These are phyloP conservation scores for Rhizopogon hawkerae DNA, from an alignment of 1,284 basidiomycete species.

Conservation along the genomic window DNA sequence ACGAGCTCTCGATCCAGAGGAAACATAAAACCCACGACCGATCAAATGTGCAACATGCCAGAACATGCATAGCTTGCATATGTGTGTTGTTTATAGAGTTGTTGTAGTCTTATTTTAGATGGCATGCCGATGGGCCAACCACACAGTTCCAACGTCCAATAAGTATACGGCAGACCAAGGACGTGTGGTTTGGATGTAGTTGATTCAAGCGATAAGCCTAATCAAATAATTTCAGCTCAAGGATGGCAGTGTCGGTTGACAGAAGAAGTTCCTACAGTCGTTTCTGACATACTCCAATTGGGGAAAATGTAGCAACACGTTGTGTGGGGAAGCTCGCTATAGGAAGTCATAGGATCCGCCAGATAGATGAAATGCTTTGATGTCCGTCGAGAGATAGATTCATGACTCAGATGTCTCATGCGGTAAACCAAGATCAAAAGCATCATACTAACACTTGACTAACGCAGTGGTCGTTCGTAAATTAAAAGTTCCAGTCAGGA, in stretches of 20 bases:
- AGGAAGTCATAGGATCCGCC: background rate
- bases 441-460: background rate
- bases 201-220: background rate
- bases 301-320: background rate
- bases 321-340: background rate
- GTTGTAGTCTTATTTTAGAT: background rate
- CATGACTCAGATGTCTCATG: background rate
- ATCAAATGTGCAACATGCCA: background rate
- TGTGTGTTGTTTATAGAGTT: background rate
- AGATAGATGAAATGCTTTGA: background rate
- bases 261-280: background rate
- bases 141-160: background rate
- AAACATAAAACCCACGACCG: conserved; percentile 1
- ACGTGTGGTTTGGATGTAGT: background rate
- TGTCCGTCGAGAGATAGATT: background rate
- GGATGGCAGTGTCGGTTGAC: background rate
- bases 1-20: background rate
- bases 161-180: background rate
- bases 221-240: background rate
- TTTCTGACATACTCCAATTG: background rate
- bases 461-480: background rate
- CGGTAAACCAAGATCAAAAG: background rate
- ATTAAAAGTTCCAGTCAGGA: background rate
- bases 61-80: background rate
- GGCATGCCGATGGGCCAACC: background rate